Evolutionary conservation across 164 flowering plant species (phyloP), one percentile per base, ranked within the genome.

Genomic region (Annona cherimola): DNA sequence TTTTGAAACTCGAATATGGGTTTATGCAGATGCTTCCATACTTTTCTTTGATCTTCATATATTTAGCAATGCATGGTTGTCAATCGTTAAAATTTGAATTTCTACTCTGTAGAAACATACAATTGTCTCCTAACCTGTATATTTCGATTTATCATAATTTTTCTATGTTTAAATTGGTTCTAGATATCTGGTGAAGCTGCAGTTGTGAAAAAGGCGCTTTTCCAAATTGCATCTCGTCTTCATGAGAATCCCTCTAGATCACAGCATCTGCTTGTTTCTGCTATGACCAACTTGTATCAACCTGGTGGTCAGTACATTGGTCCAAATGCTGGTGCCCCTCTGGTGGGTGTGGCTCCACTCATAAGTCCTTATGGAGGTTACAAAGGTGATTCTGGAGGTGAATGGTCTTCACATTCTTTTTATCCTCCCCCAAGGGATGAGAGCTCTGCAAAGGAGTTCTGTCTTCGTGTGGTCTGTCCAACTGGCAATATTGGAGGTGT

Each of bases 241-340:
- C 97, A 86, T 78, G 93, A 87, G 26, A 94, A 94, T 77, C 98
- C 98, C 19, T 94, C 98, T 42, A 83, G 92, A 5, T 86, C 97
- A 50, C 98, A 94, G 76, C 90, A 90, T 70, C 63, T 90, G 80
- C 96, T 94, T 20, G 69, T 84, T 42, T 86, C 94, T 68, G 73
- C 90, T 70, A 72, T 70, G 19, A 69, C 96, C 5, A 79, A 65
- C 76, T 69, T 75, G 19, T 82, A 88, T 74, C 77, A 86, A 5
- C 78, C 96, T 45, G 83, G 82, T 71, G 86, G 92, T 73, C 79
- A 90, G 9, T 76, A 81, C 50, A 72, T 86, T 73, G 90, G 90
- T 54, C 80, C 94, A 42, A 66, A 79, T 79, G 79, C 76, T 73
- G 91, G 91, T 73, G 84, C 81, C 57, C 94, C 88, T 5, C 71